Percentiles rank a stretch among this genome's conserved stretches.
Evolutionary conservation across 257 asterid species (phyloP).

Genomic region (Petrea volubilis): DNA sequence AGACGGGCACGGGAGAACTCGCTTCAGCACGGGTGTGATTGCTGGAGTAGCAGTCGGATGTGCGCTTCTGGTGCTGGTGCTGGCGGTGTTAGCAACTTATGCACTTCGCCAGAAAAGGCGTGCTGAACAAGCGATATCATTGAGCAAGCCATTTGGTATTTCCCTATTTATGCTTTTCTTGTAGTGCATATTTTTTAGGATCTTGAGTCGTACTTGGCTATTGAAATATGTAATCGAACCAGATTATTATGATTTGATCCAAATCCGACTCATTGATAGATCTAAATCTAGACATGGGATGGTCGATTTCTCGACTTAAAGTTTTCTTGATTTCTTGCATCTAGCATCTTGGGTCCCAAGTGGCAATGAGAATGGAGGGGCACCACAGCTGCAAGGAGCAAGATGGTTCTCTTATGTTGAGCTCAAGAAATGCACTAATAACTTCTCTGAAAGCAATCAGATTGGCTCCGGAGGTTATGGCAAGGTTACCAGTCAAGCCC

Average conservation of each 20-base stretch:
- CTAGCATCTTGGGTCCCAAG: slow-evolving; percentile 91
- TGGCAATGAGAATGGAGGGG: slow-evolving; percentile 83
- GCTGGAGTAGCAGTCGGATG: slow-evolving; percentile 71
- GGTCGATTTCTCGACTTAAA: background rate
- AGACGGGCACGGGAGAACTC: slow-evolving; percentile 48
- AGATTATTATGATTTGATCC: too few relatives aligned
- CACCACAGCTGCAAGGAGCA: slow-evolving; percentile 95
- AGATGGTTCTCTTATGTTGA: slow-evolving; percentile 95
- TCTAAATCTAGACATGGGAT: background rate
- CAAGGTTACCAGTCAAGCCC: slow-evolving; percentile 47
- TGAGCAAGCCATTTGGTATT: slow-evolving; percentile 89
- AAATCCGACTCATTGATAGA: background rate
- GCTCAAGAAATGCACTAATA: slow-evolving; percentile 77
- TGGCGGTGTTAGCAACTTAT: slow-evolving; percentile 62
- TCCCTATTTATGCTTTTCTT: background rate
- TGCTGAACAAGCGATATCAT: slow-evolving; percentile 81
- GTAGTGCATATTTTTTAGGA: too few relatives aligned
- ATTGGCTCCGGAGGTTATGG: slow-evolving; percentile 98
- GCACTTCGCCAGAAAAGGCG: slow-evolving; percentile 76
- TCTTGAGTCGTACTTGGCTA: too few relatives aligned
- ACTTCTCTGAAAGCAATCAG: slow-evolving; percentile 75
- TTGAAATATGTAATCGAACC: too few relatives aligned
- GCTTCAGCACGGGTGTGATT: slow-evolving; percentile 48
- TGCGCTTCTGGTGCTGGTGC: slow-evolving; percentile 55
- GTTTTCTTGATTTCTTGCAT: slow-evolving; percentile 17